Evolutionary conservation across 768 basidiomycete genomes (phyloP).

Genomic region (Lentinus tigrinus): DNA sequence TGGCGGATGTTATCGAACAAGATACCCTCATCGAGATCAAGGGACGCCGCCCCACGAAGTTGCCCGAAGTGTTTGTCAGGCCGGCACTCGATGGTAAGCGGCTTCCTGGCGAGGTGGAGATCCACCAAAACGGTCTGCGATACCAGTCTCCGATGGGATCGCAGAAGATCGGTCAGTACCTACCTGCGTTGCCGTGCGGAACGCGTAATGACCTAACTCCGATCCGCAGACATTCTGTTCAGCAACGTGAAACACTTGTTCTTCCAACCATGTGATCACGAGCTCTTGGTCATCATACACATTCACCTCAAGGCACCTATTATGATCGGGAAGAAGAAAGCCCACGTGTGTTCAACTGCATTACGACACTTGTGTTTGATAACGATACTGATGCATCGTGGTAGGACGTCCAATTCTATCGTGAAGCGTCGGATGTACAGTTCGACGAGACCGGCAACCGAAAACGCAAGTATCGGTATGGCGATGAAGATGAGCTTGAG

Average conservation of each 20-base stretch:
- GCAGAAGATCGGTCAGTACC: slow-evolving; percentile 80
- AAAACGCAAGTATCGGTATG: slow-evolving; percentile 94
- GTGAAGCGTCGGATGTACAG: slow-evolving; percentile 95
- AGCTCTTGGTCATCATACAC: slow-evolving; percentile 92
- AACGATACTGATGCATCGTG: background rate
- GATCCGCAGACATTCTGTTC: slow-evolving; percentile 80
- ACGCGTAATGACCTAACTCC: background rate
- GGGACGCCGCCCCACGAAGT: slow-evolving; percentile 79
- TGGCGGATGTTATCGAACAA: slow-evolving; percentile 98
- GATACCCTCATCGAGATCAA: slow-evolving; percentile 86
- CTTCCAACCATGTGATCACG: slow-evolving; percentile 98
- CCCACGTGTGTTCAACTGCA: slow-evolving; percentile 59
- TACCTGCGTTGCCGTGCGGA: background rate
- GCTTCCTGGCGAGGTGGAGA: slow-evolving; percentile 95
- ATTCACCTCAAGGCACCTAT: slow-evolving; percentile 93
- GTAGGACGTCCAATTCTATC: slow-evolving; percentile 96
- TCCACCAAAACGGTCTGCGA: slow-evolving; percentile 95
- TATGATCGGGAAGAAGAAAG: slow-evolving; percentile 98
- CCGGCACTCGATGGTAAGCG: slow-evolving; percentile 95
- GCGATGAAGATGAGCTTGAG: slow-evolving; percentile 98
- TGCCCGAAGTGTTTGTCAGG: slow-evolving; percentile 90
- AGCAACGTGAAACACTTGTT: slow-evolving; percentile 98
- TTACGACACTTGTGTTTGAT: background rate
- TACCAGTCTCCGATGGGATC: slow-evolving; percentile 85
- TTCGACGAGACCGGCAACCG: slow-evolving; percentile 99